Conservation (phyloP, 2,329 filamentous ascomycete genomes). For the Aspergillus pseudotamarii region DNA sequence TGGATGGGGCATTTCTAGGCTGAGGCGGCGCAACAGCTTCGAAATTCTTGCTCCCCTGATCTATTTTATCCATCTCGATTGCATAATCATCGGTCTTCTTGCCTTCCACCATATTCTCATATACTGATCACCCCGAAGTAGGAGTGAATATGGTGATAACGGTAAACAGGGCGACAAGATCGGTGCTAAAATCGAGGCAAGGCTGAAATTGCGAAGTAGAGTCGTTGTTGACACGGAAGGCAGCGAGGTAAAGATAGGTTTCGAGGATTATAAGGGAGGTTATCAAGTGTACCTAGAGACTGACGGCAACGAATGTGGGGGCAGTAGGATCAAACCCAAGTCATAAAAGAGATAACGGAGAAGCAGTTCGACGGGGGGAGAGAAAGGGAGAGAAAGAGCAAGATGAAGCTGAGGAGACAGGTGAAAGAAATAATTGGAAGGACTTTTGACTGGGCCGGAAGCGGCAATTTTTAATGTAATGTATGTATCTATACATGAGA, state of each 20-base stretch:
- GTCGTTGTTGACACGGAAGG: background rate
- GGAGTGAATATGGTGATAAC: conserved; percentile 2
- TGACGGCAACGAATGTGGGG: background rate
- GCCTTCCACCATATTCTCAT: conserved; percentile 74
- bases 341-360: background rate
- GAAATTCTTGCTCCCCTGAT: conserved; percentile 53
- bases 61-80: conserved; percentile 67
- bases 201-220: background rate
- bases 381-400: too few species aligned
- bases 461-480: conserved; percentile 10
- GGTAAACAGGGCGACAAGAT: background rate
- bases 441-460: conserved; percentile 12
- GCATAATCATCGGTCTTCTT: conserved; percentile 81
- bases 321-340: background rate
- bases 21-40: conserved; percentile 44
- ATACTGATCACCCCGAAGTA: conserved; percentile 3
- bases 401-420: too few species aligned
- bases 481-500: background rate
- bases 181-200: background rate
- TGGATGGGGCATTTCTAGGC: conserved; percentile 38
- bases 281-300: background rate
- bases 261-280: background rate
- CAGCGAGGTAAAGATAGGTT: background rate
- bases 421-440: background rate
- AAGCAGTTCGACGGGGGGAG: background rate